Base-by-base conservation (phyloP, 345 rosid genomes). In the Dovyalis caffra region DNA sequence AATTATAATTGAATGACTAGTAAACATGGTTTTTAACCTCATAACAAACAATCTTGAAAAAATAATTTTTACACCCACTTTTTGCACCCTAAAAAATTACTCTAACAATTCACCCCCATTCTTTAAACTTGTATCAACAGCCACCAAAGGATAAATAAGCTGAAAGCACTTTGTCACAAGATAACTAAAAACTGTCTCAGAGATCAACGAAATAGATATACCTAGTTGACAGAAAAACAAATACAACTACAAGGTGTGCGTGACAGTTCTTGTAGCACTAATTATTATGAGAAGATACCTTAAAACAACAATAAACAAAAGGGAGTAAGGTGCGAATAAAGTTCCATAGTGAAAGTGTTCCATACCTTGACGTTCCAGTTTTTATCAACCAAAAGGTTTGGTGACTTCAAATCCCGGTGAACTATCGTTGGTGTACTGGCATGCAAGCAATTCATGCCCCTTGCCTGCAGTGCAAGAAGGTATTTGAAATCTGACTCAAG, bases 361-460 rank as follows among this genome's bases (percentile, higher is more conserved):
- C 47, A 12, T 85, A 90, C 99, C 94, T 96, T 96, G 70, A 96
- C 98, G 82, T 83, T 96, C 99, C 99, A 96, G 86, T 96, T 93
- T 81, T 89, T 86, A 87, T 96, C 99, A 83, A 93, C 99, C 81
- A 96, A 82, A 79, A 96, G 99, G 82, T 96, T 96, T 53, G 97
- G 99, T 65, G 99, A 92, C 85, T 96, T 96, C 83, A 96, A 77
- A 90, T 96, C 99, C 47, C 99, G 90, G 80, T 96, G 99, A 79
- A 96, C 99, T 77, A 96, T 93, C 73, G 98, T 96, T 7, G 99
- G 99, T 63, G 57, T 79, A 85, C 99, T 93, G 60, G 95, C 80
- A 84, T 96, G 99, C 84, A 96, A 88, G 88, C 98, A 96, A 78
- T 92, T 96, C 99, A 96, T 96, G 77, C 99, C 99, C 85, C 86